Base-by-base conservation (phyloP, 2,329 filamentous ascomycete genomes). In the Decorospora gaudefroyi region DNA sequence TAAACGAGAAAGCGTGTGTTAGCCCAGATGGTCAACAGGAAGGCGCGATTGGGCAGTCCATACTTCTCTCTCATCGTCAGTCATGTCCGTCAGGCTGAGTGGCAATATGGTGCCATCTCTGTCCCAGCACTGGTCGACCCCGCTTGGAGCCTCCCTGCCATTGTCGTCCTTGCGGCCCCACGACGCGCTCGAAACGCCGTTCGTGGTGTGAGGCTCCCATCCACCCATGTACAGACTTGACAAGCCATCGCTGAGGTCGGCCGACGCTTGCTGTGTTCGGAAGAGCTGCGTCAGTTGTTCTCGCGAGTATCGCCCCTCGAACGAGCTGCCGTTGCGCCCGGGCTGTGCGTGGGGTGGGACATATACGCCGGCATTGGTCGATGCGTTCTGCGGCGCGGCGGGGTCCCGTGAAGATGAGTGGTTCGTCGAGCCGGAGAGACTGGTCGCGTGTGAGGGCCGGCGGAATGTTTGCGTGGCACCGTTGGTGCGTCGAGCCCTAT, bases 101-200 rank as follows among this genome's bases (percentile, higher is more conserved):
- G 91, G 90, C 53, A 82, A 79, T 30, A 83, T 78, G 39, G 80
- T 79, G 16, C 88, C 90, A 47, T 80, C 79, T 46, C 80, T 73
- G 64, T 95, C 88, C 93, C 92, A 99, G 70, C 91, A 97, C 28
- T 92, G 82, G 51, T 93, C 90, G n/a, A 91, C 88, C 30, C 92
- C 90, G 62, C 87, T 83, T 46, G 84, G 84, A 51, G 80, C 76
- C 52, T 87, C 83, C 66, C 90, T 86, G 46, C 80, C 61, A 34
- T 72, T 80, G 54, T 96, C 90, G 46, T 82, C 81, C 57, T 78
- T 79, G 69, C 91, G 90, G 37, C 87, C 88, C 90, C 90, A 95
- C 40, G 82, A 80, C 17, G 68, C 65, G 34, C 62, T 75, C 62
- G 70, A 78, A 62, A 66, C 61, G 21, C 85, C 84, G 58, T 90